Evolutionary conservation across 371 early-diverging fungal genomes (phyloP), one percentile per base, ranked within the genome.

Genomic region (Zopfochytrium polystomum): DNA sequence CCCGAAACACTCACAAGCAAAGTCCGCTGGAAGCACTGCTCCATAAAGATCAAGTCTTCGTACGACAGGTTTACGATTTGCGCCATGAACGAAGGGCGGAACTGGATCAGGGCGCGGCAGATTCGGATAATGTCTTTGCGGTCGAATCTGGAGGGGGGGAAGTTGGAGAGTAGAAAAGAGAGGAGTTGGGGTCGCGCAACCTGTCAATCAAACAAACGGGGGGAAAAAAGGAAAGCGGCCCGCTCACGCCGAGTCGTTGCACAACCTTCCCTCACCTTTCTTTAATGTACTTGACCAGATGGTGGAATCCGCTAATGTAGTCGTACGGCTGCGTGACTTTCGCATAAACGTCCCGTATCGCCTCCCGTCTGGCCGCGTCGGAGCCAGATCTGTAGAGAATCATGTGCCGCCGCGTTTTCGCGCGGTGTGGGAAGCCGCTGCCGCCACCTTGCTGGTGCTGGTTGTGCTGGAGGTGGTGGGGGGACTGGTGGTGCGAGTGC

Each of bases 31-130:
- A 95, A 86, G 70, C 93, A 90, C 70, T 92, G 90, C 72, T 95
- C 95, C 81, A 91, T 90, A 65, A 93, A 93, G 13, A 92, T 76
- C 69, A 95, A 75, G 65, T 95, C 95, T 55, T 93, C 91, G 49
- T 89, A 89, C 9, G 91, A 89, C 60, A 95, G 73, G 60, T 91
- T 90, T 89, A 89, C 90, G 67, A 92, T 88, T 63, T 88, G 76
- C 5, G 92, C 90, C 60, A 95, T 85, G 65, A 92, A 90, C 0
- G 90, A 89, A 18, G 95, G 95, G 26, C 95, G 80, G 75, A 93
- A 91, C 60, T 85, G 81, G 26, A 92, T 89, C 68, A 95, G 80
- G 3, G 92, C 88, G 32, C 88, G 80, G 72, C 91, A 88, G 29
- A 95, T 90, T 27, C 91, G 79, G 83, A 89, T 85, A 57, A 91